A percentile compares a stretch with the other conserved stretches of the same genome.
These are phyloP conservation scores for Theobroma cacao DNA, from an alignment of 345 rosid genomes.

Conservation along the genomic window DNA sequence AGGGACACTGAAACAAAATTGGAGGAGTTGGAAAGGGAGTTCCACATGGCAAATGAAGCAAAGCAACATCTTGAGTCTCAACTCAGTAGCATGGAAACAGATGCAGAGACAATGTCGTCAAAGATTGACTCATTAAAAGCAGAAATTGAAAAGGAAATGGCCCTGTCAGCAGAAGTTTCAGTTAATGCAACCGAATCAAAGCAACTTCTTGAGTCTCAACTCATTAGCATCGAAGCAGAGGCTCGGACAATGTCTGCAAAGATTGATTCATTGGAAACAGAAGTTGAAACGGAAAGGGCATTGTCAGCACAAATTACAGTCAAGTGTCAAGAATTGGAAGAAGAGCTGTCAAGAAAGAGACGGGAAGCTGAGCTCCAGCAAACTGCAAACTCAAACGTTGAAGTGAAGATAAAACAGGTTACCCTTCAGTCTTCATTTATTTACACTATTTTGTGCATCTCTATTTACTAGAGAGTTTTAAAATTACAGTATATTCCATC, in stretches of 20 bases:
- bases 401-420: constrained; percentile 85
- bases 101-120: constrained; percentile 42
- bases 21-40: constrained; percentile 50
- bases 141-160: constrained; percentile 57
- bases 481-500: not conserved
- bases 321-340: constrained; percentile 67
- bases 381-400: constrained; percentile 30
- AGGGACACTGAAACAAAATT: constrained; percentile 47
- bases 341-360: constrained; percentile 52
- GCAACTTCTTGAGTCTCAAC: constrained; percentile 53
- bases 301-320: constrained; percentile 37
- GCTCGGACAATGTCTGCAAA: constrained; percentile 41
- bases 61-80: constrained; percentile 56
- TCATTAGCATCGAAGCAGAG: constrained; percentile 47
- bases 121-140: constrained; percentile 54
- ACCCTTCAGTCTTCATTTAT: not conserved
- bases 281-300: constrained; percentile 54
- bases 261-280: constrained; percentile 55
- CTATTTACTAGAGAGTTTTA: not conserved
- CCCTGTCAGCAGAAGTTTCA: constrained; percentile 35
- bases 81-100: constrained; percentile 49
- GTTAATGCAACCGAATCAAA: constrained; percentile 49
- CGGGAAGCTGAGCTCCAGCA: constrained; percentile 48
- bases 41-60: constrained; percentile 41
- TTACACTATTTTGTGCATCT: not conserved